Conservation (phyloP, 2,329 filamentous ascomycete species). For the Cladophialophora immunda region DNA sequence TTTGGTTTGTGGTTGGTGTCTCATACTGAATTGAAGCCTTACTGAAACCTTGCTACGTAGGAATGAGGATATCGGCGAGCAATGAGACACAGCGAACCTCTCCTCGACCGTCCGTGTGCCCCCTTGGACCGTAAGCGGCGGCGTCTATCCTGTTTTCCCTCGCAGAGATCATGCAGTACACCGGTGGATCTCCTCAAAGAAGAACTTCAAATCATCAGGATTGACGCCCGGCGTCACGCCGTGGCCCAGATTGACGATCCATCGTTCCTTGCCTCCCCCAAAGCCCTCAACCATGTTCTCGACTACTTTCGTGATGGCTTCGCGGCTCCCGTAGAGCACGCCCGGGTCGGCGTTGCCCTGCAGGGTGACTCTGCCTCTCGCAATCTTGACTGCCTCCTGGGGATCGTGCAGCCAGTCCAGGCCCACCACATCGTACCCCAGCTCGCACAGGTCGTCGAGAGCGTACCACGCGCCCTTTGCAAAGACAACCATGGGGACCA, state of each 20-base stretch:
- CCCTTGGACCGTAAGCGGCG: too few species aligned
- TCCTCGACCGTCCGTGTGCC: background rate
- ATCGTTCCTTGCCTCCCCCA: constrained; percentile 81
- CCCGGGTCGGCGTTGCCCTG: constrained; percentile 98
- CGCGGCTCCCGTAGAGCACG: constrained; percentile 83
- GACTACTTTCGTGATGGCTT: constrained; percentile 82
- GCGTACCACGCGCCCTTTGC: constrained; percentile 98
- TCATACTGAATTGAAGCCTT: constrained; percentile 23
- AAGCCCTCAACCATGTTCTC: constrained; percentile 90
- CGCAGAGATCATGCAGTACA: constrained; percentile 48
- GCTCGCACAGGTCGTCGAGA: constrained; percentile 82
- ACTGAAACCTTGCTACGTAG: constrained; percentile 44
- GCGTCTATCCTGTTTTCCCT: constrained; percentile 8
- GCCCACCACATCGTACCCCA: constrained; percentile 92
- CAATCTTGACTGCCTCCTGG: constrained; percentile 80
- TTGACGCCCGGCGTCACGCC: constrained; percentile 97
- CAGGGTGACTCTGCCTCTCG: constrained; percentile 79
- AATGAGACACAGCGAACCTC: constrained; percentile 2
- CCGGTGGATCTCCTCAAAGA: constrained; percentile 89
- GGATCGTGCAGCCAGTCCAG: constrained; percentile 96
- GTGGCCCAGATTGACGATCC: constrained; percentile 97
- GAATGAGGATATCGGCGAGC: constrained; percentile 66
- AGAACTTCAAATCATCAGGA: constrained; percentile 91
- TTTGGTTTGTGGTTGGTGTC: constrained; percentile 22
- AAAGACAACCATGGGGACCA: constrained; percentile 96